Evolutionary conservation across 2,329 filamentous ascomycete genomes (phyloP), one percentile per base, ranked within the genome.

Genomic region (Trichoderma sp.): DNA sequence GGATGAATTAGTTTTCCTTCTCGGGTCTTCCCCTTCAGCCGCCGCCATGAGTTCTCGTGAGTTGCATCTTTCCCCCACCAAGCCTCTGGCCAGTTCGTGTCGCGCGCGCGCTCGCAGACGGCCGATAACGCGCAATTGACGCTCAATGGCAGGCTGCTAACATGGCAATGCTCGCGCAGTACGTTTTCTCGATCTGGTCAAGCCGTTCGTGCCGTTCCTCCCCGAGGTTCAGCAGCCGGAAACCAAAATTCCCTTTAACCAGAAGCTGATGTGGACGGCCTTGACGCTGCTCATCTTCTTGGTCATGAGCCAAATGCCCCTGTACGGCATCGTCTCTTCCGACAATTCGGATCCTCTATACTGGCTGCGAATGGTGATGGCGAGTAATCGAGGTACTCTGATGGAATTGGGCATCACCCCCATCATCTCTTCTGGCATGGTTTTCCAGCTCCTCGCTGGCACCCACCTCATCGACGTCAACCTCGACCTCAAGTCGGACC

Each of bases 391-490:
- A 78, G 94, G 94, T 82, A 97, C 94, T 29, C 81, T 97, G 80
- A 97, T 97, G 94, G 94, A 97, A 79, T 79, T 97, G 84, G 93
- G 94, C 85, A 95, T 98, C 76, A 97, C 95, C 27, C 96, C 96
- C 76, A 99, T 99, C 82, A 98, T 99, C 84, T 97, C 95, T 70
- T 98, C 95, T 42, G 95, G 95, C 83, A 99, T 99, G 95, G 93
- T 99, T 78, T 99, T 99, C 89, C 95, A 99, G 90, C 94, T 99
- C 78, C 92, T 99, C 73, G 95, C 95, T 78, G 95, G 95, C 79
- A 99, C 95, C 81, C 95, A 99, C 88, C 91, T 98, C 85, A 98
- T 99, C 83, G 95, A 99, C 81, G 94, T 99, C 86, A 98, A 99
- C 89, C 92, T 99, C 77, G 95, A 99, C 87, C 90, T 98, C 82